These are phyloP conservation scores for Penicillium samsonianum DNA, from an alignment of 495 filamentous ascomycete species.

Conservation along the genomic window DNA sequence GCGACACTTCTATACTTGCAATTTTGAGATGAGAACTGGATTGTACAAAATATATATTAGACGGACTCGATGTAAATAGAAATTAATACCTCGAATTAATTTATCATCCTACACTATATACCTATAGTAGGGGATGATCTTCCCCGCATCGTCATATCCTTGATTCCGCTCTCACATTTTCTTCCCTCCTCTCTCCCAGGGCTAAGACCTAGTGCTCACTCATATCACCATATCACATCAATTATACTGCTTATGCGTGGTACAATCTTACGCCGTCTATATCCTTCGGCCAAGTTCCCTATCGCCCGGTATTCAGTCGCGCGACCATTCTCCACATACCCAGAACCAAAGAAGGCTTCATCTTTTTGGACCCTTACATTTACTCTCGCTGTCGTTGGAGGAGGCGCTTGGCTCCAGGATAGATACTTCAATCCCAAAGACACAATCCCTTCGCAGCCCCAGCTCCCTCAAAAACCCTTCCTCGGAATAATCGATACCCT, in stretches of 20 bases:
- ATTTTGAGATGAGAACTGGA: background rate
- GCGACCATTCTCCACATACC: conserved; percentile 35
- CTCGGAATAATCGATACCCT: conserved; percentile 47
- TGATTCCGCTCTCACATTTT: conserved; percentile 9
- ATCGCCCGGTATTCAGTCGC: conserved; percentile 21
- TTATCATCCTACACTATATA: background rate
- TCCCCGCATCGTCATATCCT: conserved; percentile 20
- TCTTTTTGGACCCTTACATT: conserved; percentile 45
- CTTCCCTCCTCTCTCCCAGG: conserved; percentile 8
- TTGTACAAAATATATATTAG: background rate
- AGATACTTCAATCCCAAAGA: conserved; percentile 29
- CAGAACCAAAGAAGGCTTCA: conserved; percentile 39
- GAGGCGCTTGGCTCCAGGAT: conserved; percentile 40
- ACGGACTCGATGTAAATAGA: background rate
- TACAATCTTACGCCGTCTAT: conserved; percentile 32
- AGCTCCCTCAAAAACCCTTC: conserved; percentile 25
- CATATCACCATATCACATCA: conserved; percentile 3
- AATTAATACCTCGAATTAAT: background rate
- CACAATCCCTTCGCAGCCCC: conserved; percentile 8
- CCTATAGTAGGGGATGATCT: conserved; percentile 5
- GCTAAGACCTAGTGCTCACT: background rate
- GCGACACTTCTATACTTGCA: conserved; percentile 3
- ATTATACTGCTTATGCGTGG: conserved; percentile 42
- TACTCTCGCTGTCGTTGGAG: conserved; percentile 34
- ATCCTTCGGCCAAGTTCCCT: conserved; percentile 38